These are phyloP conservation scores for Stephania japonica DNA, from an alignment of 164 flowering plant species.

Conservation along the genomic window DNA sequence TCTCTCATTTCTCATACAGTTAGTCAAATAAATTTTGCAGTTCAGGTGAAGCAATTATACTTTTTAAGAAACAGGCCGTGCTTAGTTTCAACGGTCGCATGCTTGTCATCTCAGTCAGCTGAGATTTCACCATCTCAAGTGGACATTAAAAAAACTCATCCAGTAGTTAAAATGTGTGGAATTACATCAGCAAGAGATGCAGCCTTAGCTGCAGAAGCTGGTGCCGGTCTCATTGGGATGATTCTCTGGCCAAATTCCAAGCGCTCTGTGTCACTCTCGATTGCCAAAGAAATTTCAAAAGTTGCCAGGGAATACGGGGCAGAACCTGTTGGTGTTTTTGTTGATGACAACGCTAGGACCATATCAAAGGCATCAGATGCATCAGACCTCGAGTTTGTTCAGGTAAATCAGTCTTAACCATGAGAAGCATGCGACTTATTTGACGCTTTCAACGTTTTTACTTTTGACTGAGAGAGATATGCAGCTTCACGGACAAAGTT, in stretches of 20 bases:
- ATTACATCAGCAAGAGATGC: conserved; percentile 44
- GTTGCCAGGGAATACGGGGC: conserved; percentile 73
- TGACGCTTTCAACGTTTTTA: conserved; percentile 15
- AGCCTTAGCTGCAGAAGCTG: conserved; percentile 30
- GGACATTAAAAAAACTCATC: conserved; percentile 10
- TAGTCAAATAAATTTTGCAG: conserved; percentile 12
- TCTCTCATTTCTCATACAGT: neutral
- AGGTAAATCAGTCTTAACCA: conserved; percentile 34
- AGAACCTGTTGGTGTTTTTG: conserved; percentile 92
- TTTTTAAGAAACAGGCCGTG: neutral
- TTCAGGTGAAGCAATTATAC: conserved; percentile 10
- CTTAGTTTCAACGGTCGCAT: neutral
- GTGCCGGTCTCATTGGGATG: conserved; percentile 72
- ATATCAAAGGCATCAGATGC: conserved; percentile 56
- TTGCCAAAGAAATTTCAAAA: conserved; percentile 79
- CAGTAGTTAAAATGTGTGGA: conserved; percentile 84
- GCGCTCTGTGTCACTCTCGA: conserved; percentile 67
- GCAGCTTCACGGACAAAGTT: conserved; percentile 88
- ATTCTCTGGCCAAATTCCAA: conserved; percentile 93
- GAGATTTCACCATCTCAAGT: conserved; percentile 13
- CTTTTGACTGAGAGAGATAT: conserved; percentile 14
- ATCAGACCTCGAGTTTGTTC: conserved; percentile 70
- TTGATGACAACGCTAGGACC: conserved; percentile 75
- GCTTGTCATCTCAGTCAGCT: conserved; percentile 8
- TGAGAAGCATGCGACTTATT: neutral